phyloP scores from a whole-genome alignment of 2,329 filamentous ascomycete genomes.

The Scolecobasidium constrictum region DNA sequence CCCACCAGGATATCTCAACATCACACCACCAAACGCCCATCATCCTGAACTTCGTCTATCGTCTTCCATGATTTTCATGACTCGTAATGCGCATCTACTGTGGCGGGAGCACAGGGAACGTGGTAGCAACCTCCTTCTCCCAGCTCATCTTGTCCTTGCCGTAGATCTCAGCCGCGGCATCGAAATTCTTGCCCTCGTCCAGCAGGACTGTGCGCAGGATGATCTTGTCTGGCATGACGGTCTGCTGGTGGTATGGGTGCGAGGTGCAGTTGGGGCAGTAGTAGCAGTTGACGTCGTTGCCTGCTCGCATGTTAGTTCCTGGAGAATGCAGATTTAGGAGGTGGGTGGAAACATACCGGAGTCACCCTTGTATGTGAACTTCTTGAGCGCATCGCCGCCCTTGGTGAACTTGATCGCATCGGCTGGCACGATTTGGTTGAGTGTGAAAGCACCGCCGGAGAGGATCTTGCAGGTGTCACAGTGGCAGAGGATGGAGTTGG shows the following conservation, averaged over 20 bases:
- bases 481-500: conserved; percentile 38
- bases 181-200: conserved; percentile 34
- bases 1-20: too few species aligned
- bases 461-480: conserved; percentile 47
- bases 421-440: conserved; percentile 44
- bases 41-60: too few species aligned
- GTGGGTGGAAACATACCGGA: conserved; percentile 27
- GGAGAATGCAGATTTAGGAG: neutral
- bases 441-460: conserved; percentile 38
- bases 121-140: conserved; percentile 41
- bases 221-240: conserved; percentile 39
- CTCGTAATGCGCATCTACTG: too few species aligned
- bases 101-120: conserved; percentile 17
- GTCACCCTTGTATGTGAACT: conserved; percentile 46
- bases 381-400: conserved; percentile 33
- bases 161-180: conserved; percentile 43
- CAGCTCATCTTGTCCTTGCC: conserved; percentile 40
- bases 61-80: too few species aligned
- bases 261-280: conserved; percentile 41
- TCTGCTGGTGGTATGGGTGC: conserved; percentile 42
- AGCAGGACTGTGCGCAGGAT: conserved; percentile 41
- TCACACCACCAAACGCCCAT: too few species aligned
- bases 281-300: conserved; percentile 46
- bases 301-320: conserved; percentile 18
- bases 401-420: conserved; percentile 40